phyloP scores from a whole-genome alignment of 2,329 filamentous ascomycete genomes.

The Hymenoscyphus scutula region DNA sequence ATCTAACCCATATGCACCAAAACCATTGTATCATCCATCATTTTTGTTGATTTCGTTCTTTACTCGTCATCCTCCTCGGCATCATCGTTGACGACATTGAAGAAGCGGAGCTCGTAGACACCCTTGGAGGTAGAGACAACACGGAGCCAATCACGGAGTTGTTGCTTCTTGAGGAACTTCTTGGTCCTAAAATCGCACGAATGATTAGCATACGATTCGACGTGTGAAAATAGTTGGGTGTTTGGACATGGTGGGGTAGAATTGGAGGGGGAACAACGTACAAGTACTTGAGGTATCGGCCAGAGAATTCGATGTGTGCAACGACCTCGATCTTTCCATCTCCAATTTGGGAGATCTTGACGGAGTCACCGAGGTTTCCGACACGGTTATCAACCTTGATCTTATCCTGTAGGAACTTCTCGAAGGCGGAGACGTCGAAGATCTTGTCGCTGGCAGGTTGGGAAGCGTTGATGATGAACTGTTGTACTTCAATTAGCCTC shows the following conservation, averaged over 20 bases:
- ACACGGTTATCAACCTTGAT: constrained; percentile 99
- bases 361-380: constrained; percentile 93
- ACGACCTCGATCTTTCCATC: constrained; percentile 99
- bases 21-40: constrained; percentile 18
- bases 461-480: constrained; percentile 99
- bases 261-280: constrained; percentile 55
- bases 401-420: constrained; percentile 99
- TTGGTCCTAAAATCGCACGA: constrained; percentile 68
- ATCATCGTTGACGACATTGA: constrained; percentile 99
- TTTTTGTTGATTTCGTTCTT: constrained; percentile 40
- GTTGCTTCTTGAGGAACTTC: constrained; percentile 99
- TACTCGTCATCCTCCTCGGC: constrained; percentile 99
- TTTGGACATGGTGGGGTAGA: neutral
- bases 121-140: constrained; percentile 97
- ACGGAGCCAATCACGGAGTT: constrained; percentile 99
- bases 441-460: constrained; percentile 99
- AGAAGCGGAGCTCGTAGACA: constrained; percentile 99
- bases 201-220: constrained; percentile 27
- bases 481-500: constrained; percentile 15
- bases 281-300: constrained; percentile 99
- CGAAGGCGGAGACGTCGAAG: constrained; percentile 97
- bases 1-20: constrained; percentile 16
- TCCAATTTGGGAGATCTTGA: constrained; percentile 84
- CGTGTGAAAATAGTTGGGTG: neutral
- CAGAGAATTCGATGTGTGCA: constrained; percentile 96